Conservation (phyloP, 345 rosid genomes). For the Excoecaria cochinchinensis region DNA sequence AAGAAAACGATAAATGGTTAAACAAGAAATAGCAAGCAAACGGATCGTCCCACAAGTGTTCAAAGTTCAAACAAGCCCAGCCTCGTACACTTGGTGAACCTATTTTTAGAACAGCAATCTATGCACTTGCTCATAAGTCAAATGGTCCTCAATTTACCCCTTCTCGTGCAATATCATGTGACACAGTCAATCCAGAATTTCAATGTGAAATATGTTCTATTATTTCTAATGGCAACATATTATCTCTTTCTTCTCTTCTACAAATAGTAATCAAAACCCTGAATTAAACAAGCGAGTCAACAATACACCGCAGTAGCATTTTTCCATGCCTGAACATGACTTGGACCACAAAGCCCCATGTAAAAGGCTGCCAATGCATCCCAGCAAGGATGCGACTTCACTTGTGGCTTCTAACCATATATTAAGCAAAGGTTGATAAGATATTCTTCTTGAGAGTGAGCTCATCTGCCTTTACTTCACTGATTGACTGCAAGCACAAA, state of each 20-base stretch:
- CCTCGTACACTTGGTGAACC: not conserved
- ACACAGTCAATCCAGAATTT: not conserved
- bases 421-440: conserved; percentile 43
- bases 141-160: not conserved
- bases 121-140: not conserved
- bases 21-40: not conserved
- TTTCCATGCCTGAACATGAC: not conserved
- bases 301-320: not conserved
- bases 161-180: not conserved
- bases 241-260: not conserved
- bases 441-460: conserved; percentile 79
- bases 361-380: not conserved
- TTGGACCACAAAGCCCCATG: not conserved
- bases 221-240: conserved; percentile 1
- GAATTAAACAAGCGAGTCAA: not conserved
- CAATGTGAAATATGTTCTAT: not conserved
- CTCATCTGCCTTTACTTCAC: conserved; percentile 78
- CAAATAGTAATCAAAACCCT: not conserved
- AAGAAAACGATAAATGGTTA: not conserved
- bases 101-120: not conserved
- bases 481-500: conserved; percentile 62
- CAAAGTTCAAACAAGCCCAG: not conserved
- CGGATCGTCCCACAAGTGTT: not conserved
- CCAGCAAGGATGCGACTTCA: conserved; percentile 6
- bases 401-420: not conserved